A percentile compares a stretch with the other conserved stretches of the same genome.
Conservation (phyloP, 2,329 filamentous ascomycete genomes). For the Thelonectria blattea region DNA sequence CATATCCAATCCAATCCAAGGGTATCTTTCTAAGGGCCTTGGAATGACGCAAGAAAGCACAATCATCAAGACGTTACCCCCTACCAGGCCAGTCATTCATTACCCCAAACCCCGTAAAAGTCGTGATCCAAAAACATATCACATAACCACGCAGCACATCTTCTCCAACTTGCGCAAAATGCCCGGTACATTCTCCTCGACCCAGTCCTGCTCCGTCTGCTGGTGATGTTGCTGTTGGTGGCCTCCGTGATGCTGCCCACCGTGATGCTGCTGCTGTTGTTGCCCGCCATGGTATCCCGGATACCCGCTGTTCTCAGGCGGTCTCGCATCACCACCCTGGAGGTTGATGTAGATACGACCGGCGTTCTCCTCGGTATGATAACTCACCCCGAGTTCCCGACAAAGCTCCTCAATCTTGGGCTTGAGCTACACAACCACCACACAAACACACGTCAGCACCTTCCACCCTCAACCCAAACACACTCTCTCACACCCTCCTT, state of each 20-base stretch:
- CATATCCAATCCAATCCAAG: slow-evolving; percentile 18
- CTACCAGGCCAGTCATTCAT: neutral
- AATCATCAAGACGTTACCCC: slow-evolving; percentile 9
- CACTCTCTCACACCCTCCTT: neutral
- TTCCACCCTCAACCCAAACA: neutral
- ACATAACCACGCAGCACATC: slow-evolving; percentile 80
- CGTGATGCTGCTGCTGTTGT: slow-evolving; percentile 49
- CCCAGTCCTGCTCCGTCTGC: slow-evolving; percentile 57
- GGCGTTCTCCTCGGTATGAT: slow-evolving; percentile 84
- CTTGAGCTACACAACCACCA: slow-evolving; percentile 64
- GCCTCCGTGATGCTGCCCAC: slow-evolving; percentile 42
- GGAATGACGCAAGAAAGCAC: neutral
- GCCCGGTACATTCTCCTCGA: slow-evolving; percentile 65
- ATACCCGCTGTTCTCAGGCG: slow-evolving; percentile 46
- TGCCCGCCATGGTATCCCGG: slow-evolving; percentile 50
- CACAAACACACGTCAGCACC: neutral
- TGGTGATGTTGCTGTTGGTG: slow-evolving; percentile 52
- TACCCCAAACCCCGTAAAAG: neutral
- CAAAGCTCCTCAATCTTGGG: slow-evolving; percentile 92
- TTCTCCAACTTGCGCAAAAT: slow-evolving; percentile 70
- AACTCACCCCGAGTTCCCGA: slow-evolving; percentile 80
- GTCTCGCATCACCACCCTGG: slow-evolving; percentile 69
- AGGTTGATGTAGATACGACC: slow-evolving; percentile 90
- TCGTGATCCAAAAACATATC: slow-evolving; percentile 30
- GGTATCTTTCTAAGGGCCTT: neutral